Percentiles rank a stretch among this genome's conserved stretches.
phyloP scores from a whole-genome alignment of 2,329 filamentous ascomycete species.

The Fusarium oxysporum region DNA sequence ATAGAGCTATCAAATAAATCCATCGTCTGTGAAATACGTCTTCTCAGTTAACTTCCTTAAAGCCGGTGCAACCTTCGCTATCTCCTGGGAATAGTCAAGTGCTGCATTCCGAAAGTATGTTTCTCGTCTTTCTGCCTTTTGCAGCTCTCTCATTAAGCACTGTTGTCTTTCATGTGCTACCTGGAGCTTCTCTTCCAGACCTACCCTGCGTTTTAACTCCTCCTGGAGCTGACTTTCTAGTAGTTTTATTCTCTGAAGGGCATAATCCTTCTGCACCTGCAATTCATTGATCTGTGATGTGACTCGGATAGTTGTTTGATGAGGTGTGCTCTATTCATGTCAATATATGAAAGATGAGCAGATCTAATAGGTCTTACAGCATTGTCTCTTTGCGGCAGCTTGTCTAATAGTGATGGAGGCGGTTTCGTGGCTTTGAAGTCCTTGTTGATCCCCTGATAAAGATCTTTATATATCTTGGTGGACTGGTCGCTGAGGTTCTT shows the following conservation, averaged over 20 bases:
- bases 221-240: neutral
- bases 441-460: neutral
- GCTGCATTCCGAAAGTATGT: conserved; percentile 12
- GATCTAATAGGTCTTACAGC: neutral
- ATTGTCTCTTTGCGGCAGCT: neutral
- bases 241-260: neutral
- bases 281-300: neutral
- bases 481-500: conserved; percentile 18
- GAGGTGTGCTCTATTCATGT: neutral
- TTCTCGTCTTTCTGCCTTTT: conserved; percentile 1
- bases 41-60: neutral
- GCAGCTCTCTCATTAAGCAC: neutral
- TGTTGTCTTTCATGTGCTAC: neutral
- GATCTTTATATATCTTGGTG: neutral
- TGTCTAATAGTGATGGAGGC: neutral
- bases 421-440: neutral
- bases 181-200: neutral
- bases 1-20: neutral
- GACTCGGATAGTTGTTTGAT: neutral
- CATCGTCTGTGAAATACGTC: neutral
- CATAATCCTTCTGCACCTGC: neutral
- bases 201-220: neutral
- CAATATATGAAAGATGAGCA: neutral
- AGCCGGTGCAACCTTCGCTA: conserved; percentile 6
- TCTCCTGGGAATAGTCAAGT: conserved; percentile 11